phyloP scores from a whole-genome alignment of 139 green algal species.

The Mesotaenium endlicherianum region DNA sequence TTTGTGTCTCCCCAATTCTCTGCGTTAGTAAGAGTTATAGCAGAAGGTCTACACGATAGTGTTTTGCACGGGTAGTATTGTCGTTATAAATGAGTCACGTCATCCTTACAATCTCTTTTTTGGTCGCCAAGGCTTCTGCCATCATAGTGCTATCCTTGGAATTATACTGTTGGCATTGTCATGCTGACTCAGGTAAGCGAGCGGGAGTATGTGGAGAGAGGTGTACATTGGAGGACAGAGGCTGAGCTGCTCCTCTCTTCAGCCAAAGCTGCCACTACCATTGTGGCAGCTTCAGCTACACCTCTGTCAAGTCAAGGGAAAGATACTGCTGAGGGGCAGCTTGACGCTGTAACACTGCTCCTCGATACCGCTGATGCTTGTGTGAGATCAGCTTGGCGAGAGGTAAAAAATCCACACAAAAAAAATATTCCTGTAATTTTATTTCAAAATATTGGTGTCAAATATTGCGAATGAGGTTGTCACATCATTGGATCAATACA shows the following conservation, averaged over 20 bases:
- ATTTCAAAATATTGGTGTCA: neutral
- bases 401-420: slow-evolving; percentile 8
- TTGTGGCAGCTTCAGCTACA: neutral
- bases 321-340: neutral
- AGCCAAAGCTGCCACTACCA: neutral
- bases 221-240: neutral
- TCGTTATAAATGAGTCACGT: too few relatives aligned
- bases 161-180: neutral
- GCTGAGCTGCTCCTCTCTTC: neutral
- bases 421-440: neutral
- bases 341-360: neutral
- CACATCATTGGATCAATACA: neutral
- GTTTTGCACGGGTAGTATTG: too few relatives aligned
- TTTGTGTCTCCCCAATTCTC: too few relatives aligned
- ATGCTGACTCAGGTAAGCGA: neutral
- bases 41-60: too few relatives aligned
- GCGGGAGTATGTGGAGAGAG: neutral
- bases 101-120: too few relatives aligned
- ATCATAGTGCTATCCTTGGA: too few relatives aligned
- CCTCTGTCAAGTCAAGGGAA: neutral
- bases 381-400: neutral
- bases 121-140: too few relatives aligned
- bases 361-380: slow-evolving; percentile 5
- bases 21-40: too few relatives aligned
- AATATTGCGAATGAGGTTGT: neutral